Evolutionary conservation across 352 stramenopile genomes (phyloP).

Genomic region (Vaucheria bursata): DNA sequence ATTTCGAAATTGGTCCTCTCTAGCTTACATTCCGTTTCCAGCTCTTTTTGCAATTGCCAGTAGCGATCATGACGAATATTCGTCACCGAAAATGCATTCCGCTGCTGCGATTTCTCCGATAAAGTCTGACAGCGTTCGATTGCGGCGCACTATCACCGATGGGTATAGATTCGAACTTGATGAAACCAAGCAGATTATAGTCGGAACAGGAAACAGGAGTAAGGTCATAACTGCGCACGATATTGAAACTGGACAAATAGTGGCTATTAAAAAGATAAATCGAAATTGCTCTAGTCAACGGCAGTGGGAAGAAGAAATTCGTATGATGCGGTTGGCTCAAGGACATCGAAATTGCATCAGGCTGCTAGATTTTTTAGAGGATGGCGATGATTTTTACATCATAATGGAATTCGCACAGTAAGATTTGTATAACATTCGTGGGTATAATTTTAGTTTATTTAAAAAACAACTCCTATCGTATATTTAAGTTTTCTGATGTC

Average conservation of each 20-base stretch:
- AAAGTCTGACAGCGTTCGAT: too few relatives aligned
- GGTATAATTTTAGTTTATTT: too few relatives aligned
- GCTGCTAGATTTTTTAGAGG: conserved; percentile 46
- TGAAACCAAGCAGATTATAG: conserved; percentile 7
- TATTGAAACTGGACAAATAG: conserved; percentile 25
- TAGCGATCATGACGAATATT: too few relatives aligned
- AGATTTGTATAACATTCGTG: conserved; percentile 79
- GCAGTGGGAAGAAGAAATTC: conserved; percentile 42
- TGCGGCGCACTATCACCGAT: conserved; percentile 44
- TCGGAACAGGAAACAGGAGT: conserved; percentile 25
- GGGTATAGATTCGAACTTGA: conserved; percentile 46
- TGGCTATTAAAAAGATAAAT: conserved; percentile 40
- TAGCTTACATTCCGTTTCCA: too few relatives aligned
- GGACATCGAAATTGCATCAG: conserved; percentile 40
- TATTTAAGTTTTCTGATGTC: too few relatives aligned
- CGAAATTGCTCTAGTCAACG: conserved; percentile 18
- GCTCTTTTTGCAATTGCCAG: too few relatives aligned
- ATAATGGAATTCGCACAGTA: conserved; percentile 80
- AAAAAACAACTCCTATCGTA: too few relatives aligned
- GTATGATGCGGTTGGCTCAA: conserved; percentile 34
- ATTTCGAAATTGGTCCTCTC: too few relatives aligned
- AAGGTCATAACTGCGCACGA: conserved; percentile 33
- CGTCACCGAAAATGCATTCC: too few relatives aligned
- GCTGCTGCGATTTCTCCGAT: too few relatives aligned
- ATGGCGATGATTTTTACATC: conserved; percentile 66